phyloP scores from a whole-genome alignment of 2,329 filamentous ascomycete genomes.

The Pseudocercospora macadamiae region DNA sequence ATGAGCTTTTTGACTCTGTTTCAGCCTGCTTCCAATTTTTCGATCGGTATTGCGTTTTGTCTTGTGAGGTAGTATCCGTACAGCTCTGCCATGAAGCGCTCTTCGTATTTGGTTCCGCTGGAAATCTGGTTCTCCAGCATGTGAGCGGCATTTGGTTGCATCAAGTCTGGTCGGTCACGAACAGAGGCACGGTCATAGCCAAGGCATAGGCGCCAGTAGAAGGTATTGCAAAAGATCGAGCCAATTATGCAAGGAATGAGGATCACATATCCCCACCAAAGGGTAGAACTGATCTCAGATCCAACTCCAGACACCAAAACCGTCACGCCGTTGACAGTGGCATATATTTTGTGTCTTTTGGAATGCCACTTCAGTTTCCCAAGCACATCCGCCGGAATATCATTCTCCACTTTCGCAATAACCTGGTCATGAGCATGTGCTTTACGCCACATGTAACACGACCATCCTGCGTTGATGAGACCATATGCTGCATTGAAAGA shows the following conservation, averaged over 20 bases:
- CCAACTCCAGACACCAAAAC: constrained; percentile 54
- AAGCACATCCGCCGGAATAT: constrained; percentile 12
- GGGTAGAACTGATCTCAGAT: constrained; percentile 54
- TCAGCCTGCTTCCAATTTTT: neutral
- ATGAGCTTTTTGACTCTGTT: neutral
- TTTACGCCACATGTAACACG: constrained; percentile 46
- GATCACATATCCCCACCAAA: constrained; percentile 59
- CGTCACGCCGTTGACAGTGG: constrained; percentile 49
- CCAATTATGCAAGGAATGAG: constrained; percentile 54
- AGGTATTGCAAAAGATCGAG: constrained; percentile 13
- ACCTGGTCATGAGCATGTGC: constrained; percentile 44
- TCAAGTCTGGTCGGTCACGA: neutral
- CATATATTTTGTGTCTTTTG: constrained; percentile 50
- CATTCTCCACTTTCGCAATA: constrained; percentile 22
- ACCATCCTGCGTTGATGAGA: constrained; percentile 55
- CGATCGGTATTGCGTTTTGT: neutral
- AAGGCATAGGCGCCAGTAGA: constrained; percentile 17
- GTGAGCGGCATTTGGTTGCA: neutral
- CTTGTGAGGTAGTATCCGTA: constrained; percentile 16
- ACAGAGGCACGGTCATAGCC: constrained; percentile 16
- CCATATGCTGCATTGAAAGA: constrained; percentile 54
- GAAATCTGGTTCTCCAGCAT: neutral
- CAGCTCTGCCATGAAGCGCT: constrained; percentile 13
- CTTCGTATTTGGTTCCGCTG: constrained; percentile 1
- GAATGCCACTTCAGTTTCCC: constrained; percentile 35